phyloP scores from a whole-genome alignment of 768 basidiomycete genomes.

The Amanita polypyramis region DNA sequence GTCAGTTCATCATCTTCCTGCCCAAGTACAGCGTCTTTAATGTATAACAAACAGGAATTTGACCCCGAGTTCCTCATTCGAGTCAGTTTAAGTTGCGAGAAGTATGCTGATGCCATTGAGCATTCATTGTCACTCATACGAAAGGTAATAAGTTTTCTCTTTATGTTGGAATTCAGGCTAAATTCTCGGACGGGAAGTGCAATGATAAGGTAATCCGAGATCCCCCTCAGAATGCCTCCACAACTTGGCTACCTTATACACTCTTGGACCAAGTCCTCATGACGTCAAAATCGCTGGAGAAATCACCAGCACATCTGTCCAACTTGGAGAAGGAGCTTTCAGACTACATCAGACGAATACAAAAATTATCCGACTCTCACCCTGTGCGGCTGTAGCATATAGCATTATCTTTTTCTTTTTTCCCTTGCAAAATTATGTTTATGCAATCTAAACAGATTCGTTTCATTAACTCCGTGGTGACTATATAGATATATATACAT shows the following conservation, averaged over 20 bases:
- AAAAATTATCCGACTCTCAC: constrained; percentile 42
- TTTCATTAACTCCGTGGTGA: neutral
- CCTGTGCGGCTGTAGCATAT: constrained; percentile 11
- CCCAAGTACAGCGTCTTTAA: constrained; percentile 6
- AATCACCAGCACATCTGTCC: constrained; percentile 35
- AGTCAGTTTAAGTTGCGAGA: constrained; percentile 67
- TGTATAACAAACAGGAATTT: constrained; percentile 35
- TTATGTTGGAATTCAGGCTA: constrained; percentile 9
- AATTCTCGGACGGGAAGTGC: constrained; percentile 26
- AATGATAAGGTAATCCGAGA: constrained; percentile 42
- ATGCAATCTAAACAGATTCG: neutral
- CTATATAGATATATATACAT: constrained; percentile 12
- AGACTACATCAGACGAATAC: constrained; percentile 56
- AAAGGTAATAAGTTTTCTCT: constrained; percentile 37
- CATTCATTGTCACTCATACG: constrained; percentile 62
- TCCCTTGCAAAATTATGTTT: neutral
- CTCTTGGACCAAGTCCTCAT: constrained; percentile 75
- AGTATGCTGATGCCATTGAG: constrained; percentile 67
- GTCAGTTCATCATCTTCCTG: constrained; percentile 25
- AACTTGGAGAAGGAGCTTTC: constrained; percentile 51
- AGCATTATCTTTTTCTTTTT: constrained; percentile 1
- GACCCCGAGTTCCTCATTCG: constrained; percentile 82
- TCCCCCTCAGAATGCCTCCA: constrained; percentile 40
- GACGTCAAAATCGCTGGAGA: constrained; percentile 44
- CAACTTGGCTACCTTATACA: constrained; percentile 76